phyloP scores from a whole-genome alignment of 495 filamentous ascomycete genomes.

The Aspergillus egyptiacus region DNA sequence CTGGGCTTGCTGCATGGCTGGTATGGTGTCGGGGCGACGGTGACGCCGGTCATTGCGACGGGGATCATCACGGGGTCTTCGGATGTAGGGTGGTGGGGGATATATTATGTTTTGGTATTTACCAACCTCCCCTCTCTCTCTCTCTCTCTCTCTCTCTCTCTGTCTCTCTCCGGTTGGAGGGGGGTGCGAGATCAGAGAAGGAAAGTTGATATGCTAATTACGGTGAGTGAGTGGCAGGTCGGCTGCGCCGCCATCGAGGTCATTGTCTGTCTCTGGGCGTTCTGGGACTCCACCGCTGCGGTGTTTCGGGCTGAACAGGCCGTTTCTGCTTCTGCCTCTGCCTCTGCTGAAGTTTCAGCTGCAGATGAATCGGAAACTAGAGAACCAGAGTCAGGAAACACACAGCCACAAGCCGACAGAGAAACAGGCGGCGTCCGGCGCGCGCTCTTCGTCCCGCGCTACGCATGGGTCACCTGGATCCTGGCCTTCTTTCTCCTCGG shows the following conservation, averaged over 20 bases:
- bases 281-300: slow-evolving; percentile 8
- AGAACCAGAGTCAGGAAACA: too few relatives aligned
- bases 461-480: slow-evolving; percentile 62
- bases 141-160: slow-evolving; percentile 54
- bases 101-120: slow-evolving; percentile 64
- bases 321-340: too few relatives aligned
- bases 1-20: slow-evolving; percentile 53
- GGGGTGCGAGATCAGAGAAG: too few relatives aligned
- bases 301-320: too few relatives aligned
- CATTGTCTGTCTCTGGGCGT: slow-evolving; percentile 1
- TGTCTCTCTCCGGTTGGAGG: too few relatives aligned
- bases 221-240: too few relatives aligned
- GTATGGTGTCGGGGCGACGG: slow-evolving; percentile 52
- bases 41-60: slow-evolving; percentile 53
- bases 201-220: too few relatives aligned
- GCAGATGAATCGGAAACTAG: too few relatives aligned
- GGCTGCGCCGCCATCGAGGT: slow-evolving; percentile 9
- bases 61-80: slow-evolving; percentile 50
- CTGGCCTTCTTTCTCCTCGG: slow-evolving; percentile 68
- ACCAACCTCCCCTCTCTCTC: slow-evolving; percentile 22
- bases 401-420: too few relatives aligned
- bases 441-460: slow-evolving; percentile 46
- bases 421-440: slow-evolving; percentile 49
- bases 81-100: slow-evolving; percentile 50
- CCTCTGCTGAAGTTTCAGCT: too few relatives aligned